Evolutionary conservation across 208 protist species (phyloP).

Genomic region (Vickermania ingenoplastis): DNA sequence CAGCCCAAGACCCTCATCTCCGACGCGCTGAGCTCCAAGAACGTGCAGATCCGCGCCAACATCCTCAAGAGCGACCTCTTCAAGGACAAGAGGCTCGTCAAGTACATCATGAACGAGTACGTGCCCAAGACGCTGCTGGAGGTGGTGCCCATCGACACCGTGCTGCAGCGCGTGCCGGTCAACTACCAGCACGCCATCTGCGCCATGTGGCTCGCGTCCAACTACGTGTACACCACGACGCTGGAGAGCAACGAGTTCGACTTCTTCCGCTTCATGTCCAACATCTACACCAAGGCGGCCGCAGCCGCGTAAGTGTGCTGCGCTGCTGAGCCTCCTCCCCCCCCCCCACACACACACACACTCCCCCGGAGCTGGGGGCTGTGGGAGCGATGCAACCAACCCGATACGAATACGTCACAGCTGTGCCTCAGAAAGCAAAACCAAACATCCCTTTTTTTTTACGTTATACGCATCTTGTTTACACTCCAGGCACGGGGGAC

Average conservation of each 20-base stretch:
- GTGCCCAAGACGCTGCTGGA: slow-evolving; percentile 71
- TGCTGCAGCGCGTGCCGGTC: slow-evolving; percentile 86
- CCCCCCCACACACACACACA: no score
- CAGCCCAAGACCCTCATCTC: slow-evolving; percentile 66
- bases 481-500: no score
- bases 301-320: neutral
- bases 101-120: slow-evolving; percentile 65
- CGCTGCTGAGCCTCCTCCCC: no score
- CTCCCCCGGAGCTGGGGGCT: no score
- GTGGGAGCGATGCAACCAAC: no score
- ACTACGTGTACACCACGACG: slow-evolving; percentile 90
- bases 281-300: slow-evolving; percentile 20
- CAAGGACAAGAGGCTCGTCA: slow-evolving; percentile 64
- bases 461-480: no score
- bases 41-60: slow-evolving; percentile 75
- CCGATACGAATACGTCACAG: no score
- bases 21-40: slow-evolving; percentile 83
- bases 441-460: no score
- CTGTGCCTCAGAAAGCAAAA: no score
- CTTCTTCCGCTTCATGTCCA: slow-evolving; percentile 87
- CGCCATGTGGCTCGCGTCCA: slow-evolving; percentile 82
- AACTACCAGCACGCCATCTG: slow-evolving; percentile 92
- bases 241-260: slow-evolving; percentile 81
- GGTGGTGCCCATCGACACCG: slow-evolving; percentile 68
- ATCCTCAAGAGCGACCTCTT: slow-evolving; percentile 80